Evolutionary conservation across 2,329 filamentous ascomycete genomes (phyloP).

Genomic region (Aspergillus fischeri): DNA sequence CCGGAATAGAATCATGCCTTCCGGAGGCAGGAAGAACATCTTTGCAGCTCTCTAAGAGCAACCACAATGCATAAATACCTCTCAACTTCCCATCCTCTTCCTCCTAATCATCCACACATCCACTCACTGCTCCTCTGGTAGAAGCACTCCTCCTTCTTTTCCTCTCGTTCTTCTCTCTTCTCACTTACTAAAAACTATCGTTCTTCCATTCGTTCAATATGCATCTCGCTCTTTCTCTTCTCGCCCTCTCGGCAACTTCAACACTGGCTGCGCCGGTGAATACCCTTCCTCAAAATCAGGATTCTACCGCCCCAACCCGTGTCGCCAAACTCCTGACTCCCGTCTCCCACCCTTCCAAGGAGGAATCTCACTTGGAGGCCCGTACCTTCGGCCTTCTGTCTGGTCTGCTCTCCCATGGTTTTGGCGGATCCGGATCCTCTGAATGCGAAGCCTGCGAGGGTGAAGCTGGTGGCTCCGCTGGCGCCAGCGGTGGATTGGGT

Average conservation of each 20-base stretch:
- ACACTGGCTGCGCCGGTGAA: background rate
- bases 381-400: background rate
- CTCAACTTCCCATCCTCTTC: background rate
- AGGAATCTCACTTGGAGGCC: background rate
- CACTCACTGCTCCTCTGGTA: background rate
- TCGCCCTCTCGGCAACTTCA: background rate
- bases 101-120: background rate
- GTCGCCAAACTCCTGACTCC: background rate
- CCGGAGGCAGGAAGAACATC: background rate
- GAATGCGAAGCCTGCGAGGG: background rate
- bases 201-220: background rate
- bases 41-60: background rate
- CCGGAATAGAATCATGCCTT: background rate
- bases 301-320: background rate
- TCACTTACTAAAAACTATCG: background rate
- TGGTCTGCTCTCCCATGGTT: background rate
- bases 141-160: background rate
- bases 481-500: background rate
- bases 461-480: background rate
- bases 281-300: background rate
- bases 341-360: background rate
- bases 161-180: background rate
- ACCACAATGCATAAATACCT: background rate
- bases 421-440: background rate
- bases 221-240: background rate